Base-by-base conservation (phyloP, 2,329 filamentous ascomycete genomes). In the Aulographum hederae region DNA sequence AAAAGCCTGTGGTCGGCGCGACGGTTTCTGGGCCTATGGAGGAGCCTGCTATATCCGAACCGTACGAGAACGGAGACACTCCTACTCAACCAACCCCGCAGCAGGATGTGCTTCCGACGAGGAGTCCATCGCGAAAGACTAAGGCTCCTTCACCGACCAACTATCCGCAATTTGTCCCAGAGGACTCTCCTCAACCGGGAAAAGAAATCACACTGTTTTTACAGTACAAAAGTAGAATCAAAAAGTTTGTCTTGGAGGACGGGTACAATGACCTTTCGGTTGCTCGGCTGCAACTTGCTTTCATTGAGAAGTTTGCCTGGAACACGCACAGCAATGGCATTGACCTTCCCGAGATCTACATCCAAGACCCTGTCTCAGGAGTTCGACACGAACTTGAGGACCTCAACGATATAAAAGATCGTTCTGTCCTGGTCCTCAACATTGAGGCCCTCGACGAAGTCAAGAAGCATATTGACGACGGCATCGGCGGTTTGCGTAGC, bases 261-360 rank as follows among this genome's bases (percentile, higher is more conserved):
- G 86, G 86, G 1, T 75, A 76, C 41, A 73, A 75, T 19, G 82
- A 86, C 38, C 63, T 98, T 8, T 86, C 81, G 3, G 76, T 94
- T 36, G 84, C 84, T 1, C 71, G 85, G 16, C 56, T 98, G 35
- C 86, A 98, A 51, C 66, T 98, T 18, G 86, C 89, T 1, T 98
- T 98, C 44, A 98, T 98, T 43, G 89, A 98, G 43, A 98, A 94
- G 50, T 98, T 98, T 48, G 89, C 86, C 0, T 98, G 91, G 85
- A 95, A 93, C 44, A 94, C 86, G 1, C 85, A 95, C 43, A 78
- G 82, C 37, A 91, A 94, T 45, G 89, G 89, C 5, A 71, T 73
- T 11, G 89, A 98, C 48, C 58, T 98, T 28, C 89, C 89, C 0
- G 89, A 98, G 44, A 95, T 98, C 12, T 94, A 98, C 51, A 89